These are phyloP conservation scores for Pseudogymnoascus sp. DNA, from an alignment of 2,329 filamentous ascomycete species.

Conservation along the genomic window DNA sequence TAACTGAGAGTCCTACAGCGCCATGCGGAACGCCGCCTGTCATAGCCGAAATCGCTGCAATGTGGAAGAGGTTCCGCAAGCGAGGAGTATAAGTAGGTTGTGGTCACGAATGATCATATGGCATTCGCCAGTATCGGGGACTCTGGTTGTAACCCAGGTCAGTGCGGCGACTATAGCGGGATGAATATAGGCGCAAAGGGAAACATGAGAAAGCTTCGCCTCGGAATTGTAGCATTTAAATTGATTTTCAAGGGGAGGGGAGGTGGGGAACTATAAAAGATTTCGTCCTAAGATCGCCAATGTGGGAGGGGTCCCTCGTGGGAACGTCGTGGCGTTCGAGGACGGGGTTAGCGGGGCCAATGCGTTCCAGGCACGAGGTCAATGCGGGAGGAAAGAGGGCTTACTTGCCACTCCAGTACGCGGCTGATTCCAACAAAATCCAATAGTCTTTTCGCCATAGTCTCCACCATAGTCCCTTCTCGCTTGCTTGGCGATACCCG, in stretches of 20 bases:
- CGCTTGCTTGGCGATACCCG: no score
- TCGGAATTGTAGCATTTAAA: not conserved
- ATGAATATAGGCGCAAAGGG: not conserved
- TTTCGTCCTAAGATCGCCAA: not conserved
- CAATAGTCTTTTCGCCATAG: not conserved
- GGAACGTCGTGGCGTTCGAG: not conserved
- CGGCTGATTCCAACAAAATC: not conserved
- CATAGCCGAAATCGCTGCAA: not conserved
- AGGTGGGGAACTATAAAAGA: not conserved
- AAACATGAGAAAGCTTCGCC: not conserved
- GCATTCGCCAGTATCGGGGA: not conserved
- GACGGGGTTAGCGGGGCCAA: not conserved
- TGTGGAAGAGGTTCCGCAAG: not conserved
- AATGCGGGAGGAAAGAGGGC: not conserved
- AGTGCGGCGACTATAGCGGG: not conserved
- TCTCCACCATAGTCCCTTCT: not conserved
- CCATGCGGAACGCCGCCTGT: constrained; percentile 7
- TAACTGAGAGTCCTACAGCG: constrained; percentile 2
- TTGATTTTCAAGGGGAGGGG: not conserved
- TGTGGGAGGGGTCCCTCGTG: not conserved
- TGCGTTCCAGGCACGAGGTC: not conserved
- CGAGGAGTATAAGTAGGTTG: not conserved
- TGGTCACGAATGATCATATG: not conserved
- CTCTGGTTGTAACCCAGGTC: not conserved
- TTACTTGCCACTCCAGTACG: not conserved